Evolutionary conservation across 1,284 basidiomycete genomes (phyloP).

Genomic region (Xerocomus amazonicus): DNA sequence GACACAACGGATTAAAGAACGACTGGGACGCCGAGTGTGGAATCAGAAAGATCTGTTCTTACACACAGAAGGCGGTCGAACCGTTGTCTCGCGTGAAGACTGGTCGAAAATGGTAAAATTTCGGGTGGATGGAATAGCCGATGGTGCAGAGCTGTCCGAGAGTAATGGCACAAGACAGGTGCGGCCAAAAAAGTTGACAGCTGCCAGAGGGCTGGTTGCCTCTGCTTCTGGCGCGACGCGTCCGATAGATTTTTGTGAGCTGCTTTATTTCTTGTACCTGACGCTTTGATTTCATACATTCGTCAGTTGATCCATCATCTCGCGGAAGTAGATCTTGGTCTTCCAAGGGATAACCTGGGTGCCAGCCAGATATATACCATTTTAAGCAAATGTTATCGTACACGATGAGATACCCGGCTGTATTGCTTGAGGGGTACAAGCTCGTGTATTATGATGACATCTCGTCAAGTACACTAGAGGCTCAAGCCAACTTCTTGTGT

Average conservation of each 20-base stretch:
- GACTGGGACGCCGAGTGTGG: conserved; percentile 70
- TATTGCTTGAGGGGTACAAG: not conserved
- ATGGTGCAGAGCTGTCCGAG: conserved; percentile 1
- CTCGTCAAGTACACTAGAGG: not conserved
- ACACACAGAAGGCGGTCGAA: conserved; percentile 29
- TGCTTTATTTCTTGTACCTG: not conserved
- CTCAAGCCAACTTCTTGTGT: conserved; percentile 36
- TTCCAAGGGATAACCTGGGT: not conserved
- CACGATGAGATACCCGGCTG: not conserved
- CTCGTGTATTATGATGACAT: not conserved
- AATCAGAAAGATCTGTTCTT: conserved; percentile 53
- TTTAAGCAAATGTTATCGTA: not conserved
- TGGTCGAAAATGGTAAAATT: conserved; percentile 42
- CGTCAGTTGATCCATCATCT: conserved; percentile 28
- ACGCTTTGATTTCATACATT: conserved; percentile 1
- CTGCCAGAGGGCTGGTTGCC: conserved; percentile 6
- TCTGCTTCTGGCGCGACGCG: conserved; percentile 1
- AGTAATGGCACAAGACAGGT: not conserved
- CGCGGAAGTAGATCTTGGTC: conserved; percentile 11
- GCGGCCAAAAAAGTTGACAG: conserved; percentile 1
- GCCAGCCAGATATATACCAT: conserved; percentile 8
- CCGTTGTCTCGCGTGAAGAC: conserved; percentile 29
- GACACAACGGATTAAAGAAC: conserved; percentile 60
- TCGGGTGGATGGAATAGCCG: conserved; percentile 1
- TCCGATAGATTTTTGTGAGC: conserved; percentile 25